These are phyloP conservation scores for Thymus mandschuricus DNA, from an alignment of 257 asterid species.

Conservation along the genomic window DNA sequence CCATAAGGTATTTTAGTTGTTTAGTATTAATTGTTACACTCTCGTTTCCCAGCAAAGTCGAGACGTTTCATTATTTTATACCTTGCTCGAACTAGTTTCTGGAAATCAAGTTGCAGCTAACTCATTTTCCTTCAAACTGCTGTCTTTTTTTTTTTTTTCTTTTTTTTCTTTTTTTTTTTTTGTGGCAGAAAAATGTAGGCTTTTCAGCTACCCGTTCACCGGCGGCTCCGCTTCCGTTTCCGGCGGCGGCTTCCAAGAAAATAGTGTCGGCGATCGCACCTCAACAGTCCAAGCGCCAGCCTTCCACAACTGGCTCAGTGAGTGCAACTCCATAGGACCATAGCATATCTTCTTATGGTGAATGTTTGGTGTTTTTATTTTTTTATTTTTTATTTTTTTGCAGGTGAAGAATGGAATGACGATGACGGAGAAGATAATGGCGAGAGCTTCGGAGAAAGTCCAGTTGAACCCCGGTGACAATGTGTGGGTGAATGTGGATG, in stretches of 20 bases:
- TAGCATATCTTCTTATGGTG: neutral
- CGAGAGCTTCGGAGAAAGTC: constrained; percentile 76
- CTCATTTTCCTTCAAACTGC: too few species aligned
- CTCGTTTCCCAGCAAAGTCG: neutral
- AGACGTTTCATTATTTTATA: too few species aligned
- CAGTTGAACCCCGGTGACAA: constrained; percentile 86
- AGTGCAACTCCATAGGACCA: constrained; percentile 10
- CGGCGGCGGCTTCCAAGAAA: constrained; percentile 41
- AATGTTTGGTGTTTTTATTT: neutral
- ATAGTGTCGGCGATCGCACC: constrained; percentile 70
- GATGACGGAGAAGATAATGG: constrained; percentile 90
- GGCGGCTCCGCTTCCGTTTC: constrained; percentile 38
- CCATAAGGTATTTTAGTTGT: constrained; percentile 39
- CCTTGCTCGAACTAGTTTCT: too few species aligned
- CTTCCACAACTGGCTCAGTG: constrained; percentile 81
- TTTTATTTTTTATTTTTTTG: neutral
- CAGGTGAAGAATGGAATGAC: constrained; percentile 91
- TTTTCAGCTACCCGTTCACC: constrained; percentile 50
- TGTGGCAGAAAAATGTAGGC: constrained; percentile 55
- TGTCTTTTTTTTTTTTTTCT: neutral
- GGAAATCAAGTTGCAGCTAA: too few species aligned
- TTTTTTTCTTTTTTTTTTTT: neutral
- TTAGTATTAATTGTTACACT: neutral
- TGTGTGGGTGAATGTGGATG: constrained; percentile 83
- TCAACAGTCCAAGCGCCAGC: constrained; percentile 63